Evolutionary conservation across 116 monocot species (phyloP).

Genomic region (Phalaenopsis hybrid): DNA sequence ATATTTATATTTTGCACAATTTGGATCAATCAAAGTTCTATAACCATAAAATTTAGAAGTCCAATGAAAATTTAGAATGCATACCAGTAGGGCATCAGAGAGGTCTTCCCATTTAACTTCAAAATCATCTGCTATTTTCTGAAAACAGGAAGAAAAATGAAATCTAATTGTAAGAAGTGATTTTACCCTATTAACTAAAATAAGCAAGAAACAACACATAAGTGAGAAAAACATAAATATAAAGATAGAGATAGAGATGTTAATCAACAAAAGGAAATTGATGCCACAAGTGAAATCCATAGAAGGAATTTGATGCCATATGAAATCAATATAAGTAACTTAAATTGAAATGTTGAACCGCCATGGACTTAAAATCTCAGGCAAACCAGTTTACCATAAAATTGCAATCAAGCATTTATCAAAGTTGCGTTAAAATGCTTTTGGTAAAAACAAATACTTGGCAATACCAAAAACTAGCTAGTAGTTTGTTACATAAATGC

Average conservation of each 20-base stretch:
- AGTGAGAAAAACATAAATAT: neutral
- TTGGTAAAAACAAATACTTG: neutral
- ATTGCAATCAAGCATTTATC: neutral
- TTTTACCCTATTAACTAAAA: neutral
- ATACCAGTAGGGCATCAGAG: constrained; percentile 77
- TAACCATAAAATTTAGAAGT: neutral
- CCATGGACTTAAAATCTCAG: neutral
- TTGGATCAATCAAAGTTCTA: neutral
- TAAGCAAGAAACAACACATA: neutral
- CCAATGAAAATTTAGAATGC: constrained; percentile 6
- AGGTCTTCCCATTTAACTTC: constrained; percentile 71
- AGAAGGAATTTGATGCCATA: neutral
- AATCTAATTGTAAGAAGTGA: neutral
- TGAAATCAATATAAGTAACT: constrained; percentile 1
- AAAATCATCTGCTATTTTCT: constrained; percentile 49
- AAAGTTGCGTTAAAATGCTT: neutral
- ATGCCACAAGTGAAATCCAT: neutral
- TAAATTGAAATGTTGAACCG: neutral
- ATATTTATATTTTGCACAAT: neutral
- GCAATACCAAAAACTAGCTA: neutral
- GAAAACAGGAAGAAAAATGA: constrained; percentile 18
- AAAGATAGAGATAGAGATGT: neutral
- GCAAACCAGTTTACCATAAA: neutral
- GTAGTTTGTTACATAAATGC: neutral
- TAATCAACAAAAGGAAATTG: neutral